Conservation (phyloP, 768 basidiomycete species). For the Tricholoma saponaceum region DNA sequence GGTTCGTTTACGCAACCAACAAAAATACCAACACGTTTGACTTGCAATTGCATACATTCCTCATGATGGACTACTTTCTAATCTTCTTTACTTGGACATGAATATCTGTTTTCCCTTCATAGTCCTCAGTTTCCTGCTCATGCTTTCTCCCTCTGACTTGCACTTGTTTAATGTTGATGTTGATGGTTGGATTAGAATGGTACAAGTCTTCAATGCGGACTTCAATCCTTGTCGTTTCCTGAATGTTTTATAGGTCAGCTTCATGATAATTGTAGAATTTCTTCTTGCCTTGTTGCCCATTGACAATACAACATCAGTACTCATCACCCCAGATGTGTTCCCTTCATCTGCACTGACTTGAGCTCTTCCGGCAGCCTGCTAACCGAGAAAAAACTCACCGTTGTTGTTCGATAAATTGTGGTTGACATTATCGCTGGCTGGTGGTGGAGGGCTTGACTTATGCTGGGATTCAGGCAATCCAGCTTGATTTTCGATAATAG, state of each 20-base stretch:
- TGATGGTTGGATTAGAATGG: neutral
- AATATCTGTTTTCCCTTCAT: neutral
- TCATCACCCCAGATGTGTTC: neutral
- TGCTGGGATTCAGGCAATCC: neutral
- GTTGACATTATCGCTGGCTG: neutral
- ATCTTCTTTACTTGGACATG: neutral
- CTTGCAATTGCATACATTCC: neutral
- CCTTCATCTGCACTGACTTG: neutral
- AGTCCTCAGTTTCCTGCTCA: neutral
- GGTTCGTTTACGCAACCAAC: neutral
- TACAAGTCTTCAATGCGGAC: neutral
- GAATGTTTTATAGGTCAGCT: neutral
- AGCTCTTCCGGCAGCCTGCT: neutral
- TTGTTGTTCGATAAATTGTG: neutral
- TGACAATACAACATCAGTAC: neutral
- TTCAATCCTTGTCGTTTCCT: neutral
- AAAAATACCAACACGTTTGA: neutral
- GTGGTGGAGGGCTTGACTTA: neutral
- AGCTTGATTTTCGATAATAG: neutral
- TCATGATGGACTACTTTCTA: neutral
- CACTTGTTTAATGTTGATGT: neutral
- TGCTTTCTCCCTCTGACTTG: neutral
- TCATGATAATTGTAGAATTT: neutral
- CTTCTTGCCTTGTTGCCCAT: neutral
- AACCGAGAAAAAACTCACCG: neutral